Evolutionary conservation across 1,284 basidiomycete species (phyloP).

Genomic region (Ceratobasidium sp.): DNA sequence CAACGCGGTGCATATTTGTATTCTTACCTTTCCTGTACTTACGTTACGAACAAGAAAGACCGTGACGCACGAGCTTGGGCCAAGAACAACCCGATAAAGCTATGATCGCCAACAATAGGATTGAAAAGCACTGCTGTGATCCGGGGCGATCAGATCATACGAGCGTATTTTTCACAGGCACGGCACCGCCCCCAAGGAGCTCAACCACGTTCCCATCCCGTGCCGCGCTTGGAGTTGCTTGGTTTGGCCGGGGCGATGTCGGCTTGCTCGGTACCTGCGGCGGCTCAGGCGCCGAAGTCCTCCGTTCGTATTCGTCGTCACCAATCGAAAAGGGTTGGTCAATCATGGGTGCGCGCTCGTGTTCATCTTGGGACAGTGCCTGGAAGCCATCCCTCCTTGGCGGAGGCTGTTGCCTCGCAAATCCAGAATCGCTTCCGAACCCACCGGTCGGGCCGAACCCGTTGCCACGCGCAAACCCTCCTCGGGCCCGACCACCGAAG

Average conservation of each 20-base stretch:
- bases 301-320: conserved; percentile 36
- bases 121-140: conserved; percentile 1
- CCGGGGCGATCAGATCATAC: not conserved
- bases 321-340: conserved; percentile 32
- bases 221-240: not conserved
- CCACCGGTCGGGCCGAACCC: conserved; percentile 35
- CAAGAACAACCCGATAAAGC: not conserved
- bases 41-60: not conserved
- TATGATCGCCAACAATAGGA: not conserved
- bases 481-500: not conserved
- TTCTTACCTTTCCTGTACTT: too few relatives aligned
- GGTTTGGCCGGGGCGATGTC: conserved; percentile 23
- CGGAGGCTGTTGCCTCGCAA: conserved; percentile 24
- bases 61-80: not conserved
- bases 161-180: not conserved
- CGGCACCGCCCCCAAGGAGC: not conserved
- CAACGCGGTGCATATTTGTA: not conserved
- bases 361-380: conserved; percentile 13
- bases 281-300: conserved; percentile 31
- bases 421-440: conserved; percentile 24
- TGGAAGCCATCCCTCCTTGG: conserved; percentile 43
- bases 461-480: conserved; percentile 31
- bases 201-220: not conserved
- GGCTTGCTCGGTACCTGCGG: conserved; percentile 37
- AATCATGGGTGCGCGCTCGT: conserved; percentile 37